phyloP scores from a whole-genome alignment of 495 filamentous ascomycete species.

The Penicillium ucsense region DNA sequence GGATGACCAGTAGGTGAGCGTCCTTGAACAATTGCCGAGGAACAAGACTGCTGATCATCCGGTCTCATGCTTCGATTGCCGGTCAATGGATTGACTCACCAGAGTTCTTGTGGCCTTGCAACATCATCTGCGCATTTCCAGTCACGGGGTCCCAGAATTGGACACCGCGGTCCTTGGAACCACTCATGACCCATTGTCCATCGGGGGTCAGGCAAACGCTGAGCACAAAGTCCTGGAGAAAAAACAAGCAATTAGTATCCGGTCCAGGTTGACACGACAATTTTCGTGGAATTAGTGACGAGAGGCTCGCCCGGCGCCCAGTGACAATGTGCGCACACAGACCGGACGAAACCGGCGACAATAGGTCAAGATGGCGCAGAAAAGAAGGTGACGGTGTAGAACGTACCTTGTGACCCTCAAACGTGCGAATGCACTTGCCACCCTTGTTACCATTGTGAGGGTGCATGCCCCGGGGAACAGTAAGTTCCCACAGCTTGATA shows the following conservation, averaged over 20 bases:
- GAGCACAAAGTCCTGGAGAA: conserved; percentile 72
- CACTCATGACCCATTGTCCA: conserved; percentile 81
- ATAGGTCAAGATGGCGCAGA: neutral
- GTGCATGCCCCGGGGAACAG: conserved; percentile 53
- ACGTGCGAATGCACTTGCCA: conserved; percentile 77
- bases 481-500: conserved; percentile 91
- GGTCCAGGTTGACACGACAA: neutral
- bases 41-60: neutral
- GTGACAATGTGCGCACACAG: no score
- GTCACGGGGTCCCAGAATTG: conserved; percentile 91
- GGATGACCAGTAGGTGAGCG: no score
- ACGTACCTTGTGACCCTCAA: conserved; percentile 82
- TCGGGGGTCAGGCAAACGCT: conserved; percentile 83
- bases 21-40: no score
- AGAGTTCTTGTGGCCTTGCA: conserved; percentile 88
- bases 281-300: no score
- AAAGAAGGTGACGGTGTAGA: neutral
- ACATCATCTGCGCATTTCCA: conserved; percentile 81
- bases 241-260: neutral
- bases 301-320: no score
- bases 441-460: conserved; percentile 56
- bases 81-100: conserved; percentile 32
- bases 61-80: neutral
- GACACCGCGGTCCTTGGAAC: conserved; percentile 82
- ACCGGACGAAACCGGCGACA: neutral